Conservation (phyloP, 306 rosid genomes). For the Albizia julibrissin region DNA sequence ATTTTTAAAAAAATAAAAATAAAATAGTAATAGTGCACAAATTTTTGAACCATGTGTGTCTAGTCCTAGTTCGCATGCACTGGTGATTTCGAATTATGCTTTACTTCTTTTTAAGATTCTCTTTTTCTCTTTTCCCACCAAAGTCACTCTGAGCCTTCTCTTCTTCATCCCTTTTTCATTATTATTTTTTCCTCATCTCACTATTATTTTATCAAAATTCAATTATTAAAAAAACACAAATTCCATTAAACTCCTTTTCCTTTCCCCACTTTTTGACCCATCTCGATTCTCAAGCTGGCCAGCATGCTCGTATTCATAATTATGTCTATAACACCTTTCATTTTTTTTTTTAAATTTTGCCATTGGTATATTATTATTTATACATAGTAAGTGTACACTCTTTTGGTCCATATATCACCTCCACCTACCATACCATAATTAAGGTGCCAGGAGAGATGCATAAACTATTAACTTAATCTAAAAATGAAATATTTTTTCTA, state of each 20-base stretch:
- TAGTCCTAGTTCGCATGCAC: slow-evolving; percentile 43
- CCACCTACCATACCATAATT: no score
- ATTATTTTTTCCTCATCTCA: slow-evolving; percentile 1
- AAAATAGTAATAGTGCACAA: not conserved
- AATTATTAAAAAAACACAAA: slow-evolving; percentile 2
- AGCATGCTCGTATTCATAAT: slow-evolving; percentile 49
- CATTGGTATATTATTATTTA: not conserved
- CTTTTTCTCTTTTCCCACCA: slow-evolving; percentile 33
- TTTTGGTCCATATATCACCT: not conserved
- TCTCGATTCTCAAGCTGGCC: slow-evolving; percentile 38
- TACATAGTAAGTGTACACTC: not conserved
- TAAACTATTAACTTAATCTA: no score
- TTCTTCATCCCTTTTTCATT: slow-evolving; percentile 14
- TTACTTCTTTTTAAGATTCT: no score
- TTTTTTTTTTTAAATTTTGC: not conserved
- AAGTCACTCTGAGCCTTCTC: not conserved
- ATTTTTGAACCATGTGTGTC: slow-evolving; percentile 16
- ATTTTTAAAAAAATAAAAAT: not conserved
- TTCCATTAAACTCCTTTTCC: slow-evolving; percentile 28
- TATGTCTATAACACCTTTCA: slow-evolving; percentile 37
- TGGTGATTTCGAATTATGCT: slow-evolving; percentile 36
- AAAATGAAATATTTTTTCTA: no score
- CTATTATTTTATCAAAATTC: slow-evolving; percentile 32
- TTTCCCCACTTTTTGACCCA: slow-evolving; percentile 43
- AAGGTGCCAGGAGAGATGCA: no score